These are phyloP conservation scores for Coemansia sp. DNA, from an alignment of 192 early-diverging fungal species.

Conservation along the genomic window DNA sequence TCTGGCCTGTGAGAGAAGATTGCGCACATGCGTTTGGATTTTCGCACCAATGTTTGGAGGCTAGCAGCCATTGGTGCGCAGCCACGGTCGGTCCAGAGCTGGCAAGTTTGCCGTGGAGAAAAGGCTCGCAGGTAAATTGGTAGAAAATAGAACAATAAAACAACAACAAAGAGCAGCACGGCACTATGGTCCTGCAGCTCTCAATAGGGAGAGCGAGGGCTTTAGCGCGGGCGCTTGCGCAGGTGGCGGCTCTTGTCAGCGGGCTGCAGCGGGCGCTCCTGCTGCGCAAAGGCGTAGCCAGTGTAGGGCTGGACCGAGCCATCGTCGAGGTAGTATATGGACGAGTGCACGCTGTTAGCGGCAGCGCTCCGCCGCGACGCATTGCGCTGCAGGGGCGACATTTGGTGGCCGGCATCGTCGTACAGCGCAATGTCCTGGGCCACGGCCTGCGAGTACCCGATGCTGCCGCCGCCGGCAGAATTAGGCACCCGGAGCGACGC, in stretches of 20 bases:
- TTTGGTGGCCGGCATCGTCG: slow-evolving; percentile 1
- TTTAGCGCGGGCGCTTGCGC: slow-evolving; percentile 1
- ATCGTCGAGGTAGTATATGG: slow-evolving; percentile 39
- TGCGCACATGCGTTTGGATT: no score
- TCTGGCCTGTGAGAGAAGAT: no score
- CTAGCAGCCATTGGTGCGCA: no score
- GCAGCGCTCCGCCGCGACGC: slow-evolving; percentile 1
- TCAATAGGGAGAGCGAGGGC: background rate
- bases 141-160: no score
- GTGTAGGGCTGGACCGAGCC: slow-evolving; percentile 42
- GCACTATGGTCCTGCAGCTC: no score
- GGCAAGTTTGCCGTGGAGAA: no score
- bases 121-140: no score
- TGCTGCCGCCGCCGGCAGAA: background rate
- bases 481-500: background rate
- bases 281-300: slow-evolving; percentile 44
- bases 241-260: background rate
- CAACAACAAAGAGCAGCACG: no score
- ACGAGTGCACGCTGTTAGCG: slow-evolving; percentile 28
- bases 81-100: no score
- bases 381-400: slow-evolving; percentile 3
- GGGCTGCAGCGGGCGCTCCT: slow-evolving; percentile 8
- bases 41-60: no score
- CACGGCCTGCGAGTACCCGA: background rate
- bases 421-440: slow-evolving; percentile 12